phyloP scores from a whole-genome alignment of 768 basidiomycete species.

The Pleurotus djamor region DNA sequence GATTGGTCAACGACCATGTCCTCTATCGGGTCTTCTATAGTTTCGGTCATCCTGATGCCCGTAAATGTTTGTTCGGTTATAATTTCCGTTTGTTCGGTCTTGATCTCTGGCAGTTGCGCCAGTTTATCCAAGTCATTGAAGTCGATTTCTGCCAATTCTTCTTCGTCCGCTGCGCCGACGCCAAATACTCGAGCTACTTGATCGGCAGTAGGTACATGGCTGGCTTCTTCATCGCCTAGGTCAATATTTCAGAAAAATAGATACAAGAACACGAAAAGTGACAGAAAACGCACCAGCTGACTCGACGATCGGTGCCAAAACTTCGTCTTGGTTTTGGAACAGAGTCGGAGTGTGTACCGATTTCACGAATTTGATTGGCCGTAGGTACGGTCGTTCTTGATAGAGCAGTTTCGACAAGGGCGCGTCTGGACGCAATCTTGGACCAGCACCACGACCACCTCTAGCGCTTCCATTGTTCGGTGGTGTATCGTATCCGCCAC shows the following conservation, averaged over 20 bases:
- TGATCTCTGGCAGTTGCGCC: not conserved
- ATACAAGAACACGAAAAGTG: not conserved
- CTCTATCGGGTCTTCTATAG: not conserved
- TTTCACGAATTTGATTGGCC: slow-evolving; percentile 70
- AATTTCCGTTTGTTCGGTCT: not conserved
- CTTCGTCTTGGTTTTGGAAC: slow-evolving; percentile 61
- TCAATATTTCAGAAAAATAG: not conserved
- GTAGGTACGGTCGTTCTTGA: slow-evolving; percentile 57
- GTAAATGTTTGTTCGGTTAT: slow-evolving; percentile 6
- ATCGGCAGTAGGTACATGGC: slow-evolving; percentile 71
- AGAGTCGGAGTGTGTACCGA: slow-evolving; percentile 47
- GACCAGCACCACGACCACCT: slow-evolving; percentile 22
- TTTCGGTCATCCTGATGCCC: slow-evolving; percentile 5
- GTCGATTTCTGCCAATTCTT: slow-evolving; percentile 56
- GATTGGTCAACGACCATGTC: not conserved
- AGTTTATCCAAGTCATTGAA: slow-evolving; percentile 59
- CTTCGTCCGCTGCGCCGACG: slow-evolving; percentile 24
- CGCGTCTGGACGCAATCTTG: slow-evolving; percentile 34
- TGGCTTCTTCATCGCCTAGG: slow-evolving; percentile 46
- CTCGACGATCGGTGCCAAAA: slow-evolving; percentile 53
- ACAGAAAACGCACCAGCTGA: slow-evolving; percentile 40
- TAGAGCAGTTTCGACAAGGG: slow-evolving; percentile 56
- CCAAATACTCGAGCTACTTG: slow-evolving; percentile 64
- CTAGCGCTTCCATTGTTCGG: slow-evolving; percentile 15
- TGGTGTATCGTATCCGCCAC: slow-evolving; percentile 20